phyloP scores from a whole-genome alignment of 108 stramenopile genomes.

The Pseudonitzschia pungens region DNA sequence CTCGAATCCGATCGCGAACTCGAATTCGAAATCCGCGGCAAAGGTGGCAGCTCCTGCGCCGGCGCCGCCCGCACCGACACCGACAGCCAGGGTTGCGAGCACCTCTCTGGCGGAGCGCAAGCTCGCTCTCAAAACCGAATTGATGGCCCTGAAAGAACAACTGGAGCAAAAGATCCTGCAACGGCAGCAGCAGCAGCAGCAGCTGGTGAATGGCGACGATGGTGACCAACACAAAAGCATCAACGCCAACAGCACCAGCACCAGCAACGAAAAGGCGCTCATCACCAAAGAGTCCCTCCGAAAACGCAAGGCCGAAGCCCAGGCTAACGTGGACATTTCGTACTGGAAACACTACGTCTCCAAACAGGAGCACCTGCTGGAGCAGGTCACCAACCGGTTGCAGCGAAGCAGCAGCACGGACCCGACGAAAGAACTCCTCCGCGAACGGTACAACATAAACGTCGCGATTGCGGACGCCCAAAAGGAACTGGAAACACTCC shows the following conservation, averaged over 20 bases:
- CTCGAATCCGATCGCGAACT: no score
- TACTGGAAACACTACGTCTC: constrained; percentile 40
- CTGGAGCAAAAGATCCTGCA: constrained; percentile 6
- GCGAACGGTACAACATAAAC: not conserved
- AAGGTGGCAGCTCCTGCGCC: no score
- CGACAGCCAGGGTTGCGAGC: not conserved
- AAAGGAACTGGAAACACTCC: not conserved
- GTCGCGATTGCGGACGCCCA: not conserved
- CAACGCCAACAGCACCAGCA: no score
- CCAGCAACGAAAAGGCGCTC: not conserved
- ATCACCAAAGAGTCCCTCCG: constrained; percentile 16
- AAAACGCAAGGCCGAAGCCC: constrained; percentile 26
- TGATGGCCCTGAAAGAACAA: constrained; percentile 20
- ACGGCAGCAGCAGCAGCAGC: not conserved
- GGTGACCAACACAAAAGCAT: not conserved
- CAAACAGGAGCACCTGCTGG: constrained; percentile 31
- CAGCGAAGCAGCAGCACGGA: not conserved
- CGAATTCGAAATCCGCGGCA: no score
- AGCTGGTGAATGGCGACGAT: not conserved
- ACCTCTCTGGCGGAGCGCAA: constrained; percentile 20
- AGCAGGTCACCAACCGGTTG: constrained; percentile 5
- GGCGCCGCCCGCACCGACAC: no score
- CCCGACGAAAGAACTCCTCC: not conserved
- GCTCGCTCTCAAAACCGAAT: constrained; percentile 23
- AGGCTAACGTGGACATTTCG: constrained; percentile 25